These are phyloP conservation scores for Cadophora malorum DNA, from an alignment of 2,329 filamentous ascomycete genomes.

Conservation along the genomic window DNA sequence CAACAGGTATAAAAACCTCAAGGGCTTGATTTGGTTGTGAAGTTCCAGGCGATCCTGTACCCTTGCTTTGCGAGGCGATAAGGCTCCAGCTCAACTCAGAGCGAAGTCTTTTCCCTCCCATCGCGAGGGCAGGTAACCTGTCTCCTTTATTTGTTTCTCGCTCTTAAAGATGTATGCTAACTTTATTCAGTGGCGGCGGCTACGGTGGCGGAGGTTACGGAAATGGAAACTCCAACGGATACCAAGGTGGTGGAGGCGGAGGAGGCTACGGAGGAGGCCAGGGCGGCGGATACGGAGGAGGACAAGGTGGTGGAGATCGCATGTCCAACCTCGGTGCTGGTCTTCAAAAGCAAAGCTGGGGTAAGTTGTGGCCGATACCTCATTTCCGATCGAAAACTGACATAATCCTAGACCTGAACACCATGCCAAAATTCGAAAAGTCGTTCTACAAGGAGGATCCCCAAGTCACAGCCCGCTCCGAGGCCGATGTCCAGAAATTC, in stretches of 20 bases:
- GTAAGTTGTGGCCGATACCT: constrained; percentile 56
- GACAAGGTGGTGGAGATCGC: constrained; percentile 85
- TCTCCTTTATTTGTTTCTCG: constrained; percentile 25
- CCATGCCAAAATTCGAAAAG: constrained; percentile 97
- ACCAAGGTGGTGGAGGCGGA: constrained; percentile 46
- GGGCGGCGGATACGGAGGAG: constrained; percentile 53
- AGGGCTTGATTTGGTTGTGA: constrained; percentile 47
- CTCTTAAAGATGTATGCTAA: constrained; percentile 46
- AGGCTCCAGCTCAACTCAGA: constrained; percentile 33
- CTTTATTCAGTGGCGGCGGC: constrained; percentile 53
- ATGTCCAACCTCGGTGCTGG: constrained; percentile 91
- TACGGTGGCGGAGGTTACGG: constrained; percentile 46
- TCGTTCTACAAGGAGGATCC: constrained; percentile 98
- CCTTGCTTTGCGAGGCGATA: constrained; percentile 44
- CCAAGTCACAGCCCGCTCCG: constrained; percentile 74
- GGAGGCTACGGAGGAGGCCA: constrained; percentile 44
- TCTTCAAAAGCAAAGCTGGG: constrained; percentile 88
- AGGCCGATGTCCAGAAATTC: constrained; percentile 85
- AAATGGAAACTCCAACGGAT: constrained; percentile 37
- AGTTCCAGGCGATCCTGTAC: constrained; percentile 40
- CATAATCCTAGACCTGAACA: constrained; percentile 66
- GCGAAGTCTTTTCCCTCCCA: constrained; percentile 24
- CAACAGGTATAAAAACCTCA: constrained; percentile 53
- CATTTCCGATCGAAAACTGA: constrained; percentile 24
- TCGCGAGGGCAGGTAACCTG: constrained; percentile 35